phyloP scores from a whole-genome alignment of 2,329 filamentous ascomycete genomes.

The Neonectria ditissima region DNA sequence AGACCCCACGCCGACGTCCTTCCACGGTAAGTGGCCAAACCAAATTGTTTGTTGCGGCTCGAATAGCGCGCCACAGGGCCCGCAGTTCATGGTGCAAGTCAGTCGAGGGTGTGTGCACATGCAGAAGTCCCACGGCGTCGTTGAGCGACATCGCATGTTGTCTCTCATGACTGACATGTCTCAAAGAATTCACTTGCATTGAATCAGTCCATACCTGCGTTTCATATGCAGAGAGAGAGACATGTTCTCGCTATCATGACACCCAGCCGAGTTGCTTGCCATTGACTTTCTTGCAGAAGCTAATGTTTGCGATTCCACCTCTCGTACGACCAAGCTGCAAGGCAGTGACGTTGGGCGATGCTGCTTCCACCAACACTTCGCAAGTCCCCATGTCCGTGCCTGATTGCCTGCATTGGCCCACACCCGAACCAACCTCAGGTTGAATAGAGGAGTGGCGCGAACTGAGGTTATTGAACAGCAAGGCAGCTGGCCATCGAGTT shows the following conservation, averaged over 20 bases:
- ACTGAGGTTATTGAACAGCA: neutral
- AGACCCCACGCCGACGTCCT: slow-evolving; percentile 1
- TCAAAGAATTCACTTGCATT: slow-evolving; percentile 25
- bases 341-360: neutral
- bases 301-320: slow-evolving; percentile 6
- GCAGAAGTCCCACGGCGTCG: slow-evolving; percentile 34
- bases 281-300: neutral
- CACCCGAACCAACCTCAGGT: neutral
- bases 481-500: neutral
- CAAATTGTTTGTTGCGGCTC: slow-evolving; percentile 30
- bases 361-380: neutral
- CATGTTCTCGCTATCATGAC: slow-evolving; percentile 15
- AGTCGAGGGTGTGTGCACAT: slow-evolving; percentile 39
- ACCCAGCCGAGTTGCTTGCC: neutral
- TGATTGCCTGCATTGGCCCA: neutral
- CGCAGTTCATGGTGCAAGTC: slow-evolving; percentile 39
- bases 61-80: slow-evolving; percentile 38
- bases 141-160: slow-evolving; percentile 30
- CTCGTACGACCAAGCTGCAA: slow-evolving; percentile 12
- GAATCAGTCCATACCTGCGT: slow-evolving; percentile 33
- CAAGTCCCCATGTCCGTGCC: neutral
- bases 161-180: slow-evolving; percentile 36
- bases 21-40: slow-evolving; percentile 14
- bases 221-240: slow-evolving; percentile 16
- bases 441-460: neutral